Conservation (phyloP, 176 grass and related monocot species). For the Triticum aestivum region IWGSC_CS_RefSeq_v2.1 NC_057811.1:432956927-432957426, state of each 20-base stretch:
- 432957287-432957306: conserved; percentile 80
- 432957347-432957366: background rate
- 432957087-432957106: background rate
- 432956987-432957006: conserved; percentile 81
- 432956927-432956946: conserved; percentile 75
- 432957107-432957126: background rate
- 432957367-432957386: background rate
- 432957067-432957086: background rate
- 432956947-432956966: conserved; percentile 80
- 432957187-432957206: background rate
- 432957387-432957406: background rate
- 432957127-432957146: background rate
- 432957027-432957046: background rate
- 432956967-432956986: conserved; percentile 86
- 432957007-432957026: conserved; percentile 80
- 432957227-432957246: background rate
- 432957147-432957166: background rate
- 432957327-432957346: conserved; percentile 36
- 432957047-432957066: conserved; percentile 40
- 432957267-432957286: conserved; percentile 84
- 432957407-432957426: background rate
- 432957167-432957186: background rate
- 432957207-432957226: background rate
- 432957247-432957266: conserved; percentile 75
- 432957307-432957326: conserved; percentile 72